Percentiles rank a stretch among this genome's conserved stretches.
phyloP scores from a whole-genome alignment of 345 rosid species.

The Eucalyptus albens region DNA sequence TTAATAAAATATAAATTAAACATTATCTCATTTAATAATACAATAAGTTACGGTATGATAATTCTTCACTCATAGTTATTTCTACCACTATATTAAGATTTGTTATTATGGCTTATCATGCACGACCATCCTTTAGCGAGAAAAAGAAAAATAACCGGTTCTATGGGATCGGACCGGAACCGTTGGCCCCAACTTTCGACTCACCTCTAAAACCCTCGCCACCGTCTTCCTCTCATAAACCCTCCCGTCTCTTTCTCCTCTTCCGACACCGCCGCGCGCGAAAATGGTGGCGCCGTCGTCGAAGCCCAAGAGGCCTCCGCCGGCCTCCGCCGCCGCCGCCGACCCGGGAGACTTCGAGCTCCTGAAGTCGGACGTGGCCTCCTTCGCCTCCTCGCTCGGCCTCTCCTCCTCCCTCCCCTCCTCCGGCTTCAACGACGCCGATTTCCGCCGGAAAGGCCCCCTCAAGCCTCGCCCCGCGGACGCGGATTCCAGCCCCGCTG shows the following conservation, averaged over 20 bases:
- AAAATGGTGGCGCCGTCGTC: neutral
- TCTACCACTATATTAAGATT: too few relatives aligned
- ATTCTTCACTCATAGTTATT: too few relatives aligned
- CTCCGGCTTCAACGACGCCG: neutral
- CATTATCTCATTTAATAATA: too few relatives aligned
- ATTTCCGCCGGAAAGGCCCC: neutral
- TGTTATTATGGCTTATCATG: too few relatives aligned
- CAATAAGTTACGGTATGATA: too few relatives aligned
- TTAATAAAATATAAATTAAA: too few relatives aligned
- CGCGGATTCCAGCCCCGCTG: neutral
- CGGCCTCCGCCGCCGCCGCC: neutral
- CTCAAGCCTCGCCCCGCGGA: neutral
- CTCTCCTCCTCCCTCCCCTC: constrained; percentile 15
- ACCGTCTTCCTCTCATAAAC: neutral
- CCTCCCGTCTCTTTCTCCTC: neutral
- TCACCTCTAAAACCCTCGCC: neutral
- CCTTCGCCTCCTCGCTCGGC: constrained; percentile 77
- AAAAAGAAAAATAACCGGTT: too few relatives aligned
- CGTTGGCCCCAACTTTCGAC: neutral
- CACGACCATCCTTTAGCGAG: too few relatives aligned
- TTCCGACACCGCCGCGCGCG: neutral
- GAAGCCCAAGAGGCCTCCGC: constrained; percentile 7
- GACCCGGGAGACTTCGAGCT: constrained; percentile 9
- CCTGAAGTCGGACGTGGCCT: constrained; percentile 61
- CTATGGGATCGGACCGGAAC: too few relatives aligned